Evolutionary conservation across 2,329 filamentous ascomycete species (phyloP), one percentile per base, ranked within the genome.

Genomic region (Aureobasidium sp.): DNA sequence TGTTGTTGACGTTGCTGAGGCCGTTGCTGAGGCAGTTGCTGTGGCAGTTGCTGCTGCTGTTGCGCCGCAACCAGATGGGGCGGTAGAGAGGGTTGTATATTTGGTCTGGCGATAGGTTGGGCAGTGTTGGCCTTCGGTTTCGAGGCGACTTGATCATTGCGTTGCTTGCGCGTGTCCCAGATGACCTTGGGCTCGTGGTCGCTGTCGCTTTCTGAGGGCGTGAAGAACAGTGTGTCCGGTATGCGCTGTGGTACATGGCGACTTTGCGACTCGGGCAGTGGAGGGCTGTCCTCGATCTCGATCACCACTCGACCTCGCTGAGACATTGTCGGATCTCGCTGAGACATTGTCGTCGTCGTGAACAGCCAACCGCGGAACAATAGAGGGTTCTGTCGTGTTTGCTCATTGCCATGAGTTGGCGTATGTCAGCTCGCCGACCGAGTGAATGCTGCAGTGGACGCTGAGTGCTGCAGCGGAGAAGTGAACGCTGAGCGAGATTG

Each of bases 211-310:
- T 21, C 21, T 1, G 21, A 21, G 8, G 59, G 41, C 3, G 59
- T 61, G n/a, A 61, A 37, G 37, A 61, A 53, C 1, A 30, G 16
- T 2, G 59, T 37, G 2, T 61, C 59, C 3, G 48, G 30, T 4
- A 54, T 15, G 6, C 21, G 21, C 21, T 25, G 30, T 15, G 15
- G 29, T 25, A 30, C n/a, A 25, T 21, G 41, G 8, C 37, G 37
- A 2, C 21, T 32, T 3, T 39, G 49, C 1, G 30, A 25, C 32
- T 25, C 32, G 7, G 30, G 30, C 3, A 41, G 55, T 27, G 44
- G 25, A 9, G 57, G 36, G 10, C 25, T 41, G 8, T 59, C 45
- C 15, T 41, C 55, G 21, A 8, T 36, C 2, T 59, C 45, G 36
- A 59, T 21, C 1, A 21, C 27, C 0, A 50, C 34, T n/a, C 42